These are phyloP conservation scores for Lipomyces spencermartinsiae DNA, from an alignment of 805 yeast species.

Conservation along the genomic window DNA sequence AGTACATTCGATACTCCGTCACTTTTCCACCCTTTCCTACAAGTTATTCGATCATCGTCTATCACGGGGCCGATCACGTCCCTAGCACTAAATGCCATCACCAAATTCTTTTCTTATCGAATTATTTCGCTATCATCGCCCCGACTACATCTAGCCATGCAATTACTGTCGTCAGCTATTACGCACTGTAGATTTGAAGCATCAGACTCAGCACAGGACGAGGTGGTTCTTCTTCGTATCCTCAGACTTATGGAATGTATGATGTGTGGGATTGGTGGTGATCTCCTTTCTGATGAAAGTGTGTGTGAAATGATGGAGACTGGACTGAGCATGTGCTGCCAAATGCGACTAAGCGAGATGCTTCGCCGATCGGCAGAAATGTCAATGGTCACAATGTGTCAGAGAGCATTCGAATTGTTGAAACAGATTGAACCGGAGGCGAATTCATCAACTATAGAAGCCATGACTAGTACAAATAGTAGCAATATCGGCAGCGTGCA, in stretches of 20 bases:
- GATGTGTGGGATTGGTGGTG: slow-evolving; percentile 68
- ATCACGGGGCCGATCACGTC: slow-evolving; percentile 88
- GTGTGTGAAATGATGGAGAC: slow-evolving; percentile 90
- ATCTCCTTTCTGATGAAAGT: slow-evolving; percentile 75
- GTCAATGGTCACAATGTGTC: slow-evolving; percentile 72
- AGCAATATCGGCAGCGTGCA: slow-evolving; percentile 56
- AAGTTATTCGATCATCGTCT: slow-evolving; percentile 80
- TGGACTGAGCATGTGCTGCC: slow-evolving; percentile 88
- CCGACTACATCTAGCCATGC: slow-evolving; percentile 62
- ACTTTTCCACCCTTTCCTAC: slow-evolving; percentile 82
- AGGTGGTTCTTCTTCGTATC: slow-evolving; percentile 84
- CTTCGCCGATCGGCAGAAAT: slow-evolving; percentile 87
- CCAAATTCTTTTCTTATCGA: slow-evolving; percentile 72
- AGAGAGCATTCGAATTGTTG: slow-evolving; percentile 68
- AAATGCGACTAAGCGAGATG: slow-evolving; percentile 88
- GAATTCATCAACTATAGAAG: slow-evolving; percentile 45
- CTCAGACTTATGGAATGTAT: slow-evolving; percentile 73
- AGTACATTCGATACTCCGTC: slow-evolving; percentile 71
- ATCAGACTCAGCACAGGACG: slow-evolving; percentile 89
- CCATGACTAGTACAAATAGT: slow-evolving; percentile 49
- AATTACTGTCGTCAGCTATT: slow-evolving; percentile 73
- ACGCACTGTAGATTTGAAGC: slow-evolving; percentile 97
- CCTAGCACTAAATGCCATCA: slow-evolving; percentile 74
- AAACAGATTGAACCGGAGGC: slow-evolving; percentile 58
- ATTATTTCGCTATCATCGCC: slow-evolving; percentile 64